Conservation (phyloP, 2,329 filamentous ascomycete genomes). For the Teratosphaeria destructans region DNA sequence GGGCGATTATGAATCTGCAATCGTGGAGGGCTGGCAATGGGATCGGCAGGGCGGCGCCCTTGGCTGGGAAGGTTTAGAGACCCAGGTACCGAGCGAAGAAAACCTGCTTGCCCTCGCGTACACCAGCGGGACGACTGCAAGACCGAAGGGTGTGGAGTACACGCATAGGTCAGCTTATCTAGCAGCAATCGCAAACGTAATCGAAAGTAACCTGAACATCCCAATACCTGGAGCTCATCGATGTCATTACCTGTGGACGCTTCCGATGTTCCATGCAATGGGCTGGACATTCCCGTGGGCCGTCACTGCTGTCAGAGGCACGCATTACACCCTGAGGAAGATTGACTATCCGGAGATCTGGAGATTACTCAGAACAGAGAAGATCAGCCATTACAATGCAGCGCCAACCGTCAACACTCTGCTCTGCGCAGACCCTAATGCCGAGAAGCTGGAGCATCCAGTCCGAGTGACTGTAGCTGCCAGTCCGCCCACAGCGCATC, state of each 20-base stretch:
- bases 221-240: conserved; percentile 26
- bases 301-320: conserved; percentile 85
- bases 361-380: conserved; percentile 73
- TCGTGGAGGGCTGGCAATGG: conserved; percentile 66
- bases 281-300: conserved; percentile 47
- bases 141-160: conserved; percentile 86
- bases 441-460: conserved; percentile 52
- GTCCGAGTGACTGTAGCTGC: conserved; percentile 89
- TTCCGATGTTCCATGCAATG: conserved; percentile 72
- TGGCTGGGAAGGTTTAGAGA: conserved; percentile 69
- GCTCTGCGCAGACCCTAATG: conserved; percentile 70
- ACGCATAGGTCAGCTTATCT: conserved; percentile 84
- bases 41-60: conserved; percentile 55
- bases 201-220: conserved; percentile 74
- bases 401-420: conserved; percentile 94
- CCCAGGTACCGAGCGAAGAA: conserved; percentile 64
- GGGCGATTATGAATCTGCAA: conserved; percentile 71
- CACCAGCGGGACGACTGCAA: conserved; percentile 84
- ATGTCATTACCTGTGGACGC: conserved; percentile 53
- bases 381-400: conserved; percentile 89
- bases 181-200: conserved; percentile 65
- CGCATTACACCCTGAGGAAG: conserved; percentile 87
- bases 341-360: conserved; percentile 93
- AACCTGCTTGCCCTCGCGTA: conserved; percentile 79
- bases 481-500: conserved; percentile 74